Evolutionary conservation across 2,329 filamentous ascomycete species (phyloP).

Genomic region (Cladosporium sp.): DNA sequence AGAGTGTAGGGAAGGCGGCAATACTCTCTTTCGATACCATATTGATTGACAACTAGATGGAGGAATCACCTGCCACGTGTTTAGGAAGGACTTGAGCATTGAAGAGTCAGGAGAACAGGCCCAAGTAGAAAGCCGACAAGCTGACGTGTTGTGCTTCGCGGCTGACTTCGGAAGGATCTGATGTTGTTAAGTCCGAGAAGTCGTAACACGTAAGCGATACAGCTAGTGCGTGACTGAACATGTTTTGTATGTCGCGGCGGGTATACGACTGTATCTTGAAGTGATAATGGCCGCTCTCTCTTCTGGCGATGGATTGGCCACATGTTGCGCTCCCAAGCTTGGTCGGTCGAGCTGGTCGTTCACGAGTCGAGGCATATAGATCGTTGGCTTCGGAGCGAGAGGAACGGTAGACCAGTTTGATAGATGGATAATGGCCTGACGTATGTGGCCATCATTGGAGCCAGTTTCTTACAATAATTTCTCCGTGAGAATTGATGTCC

Average conservation of each 20-base stretch:
- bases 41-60: too few relatives aligned
- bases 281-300: neutral
- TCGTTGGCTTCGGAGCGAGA: neutral
- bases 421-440: neutral
- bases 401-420: neutral
- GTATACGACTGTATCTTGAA: neutral
- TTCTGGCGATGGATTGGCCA: neutral
- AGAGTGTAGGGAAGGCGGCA: neutral
- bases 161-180: neutral
- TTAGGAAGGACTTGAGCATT: neutral
- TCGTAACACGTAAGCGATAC: neutral
- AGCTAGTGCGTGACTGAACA: neutral
- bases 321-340: neutral
- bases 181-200: neutral
- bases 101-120: neutral
- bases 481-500: neutral
- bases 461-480: too few relatives aligned
- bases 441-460: too few relatives aligned
- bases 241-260: neutral
- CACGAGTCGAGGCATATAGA: neutral
- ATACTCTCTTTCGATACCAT: neutral
- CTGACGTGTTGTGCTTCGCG: neutral
- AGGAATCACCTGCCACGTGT: neutral
- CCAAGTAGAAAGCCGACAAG: neutral
- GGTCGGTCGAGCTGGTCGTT: neutral